Evolutionary conservation across 345 rosid genomes (phyloP).

Genomic region (Tarenaya hassleriana): DNA sequence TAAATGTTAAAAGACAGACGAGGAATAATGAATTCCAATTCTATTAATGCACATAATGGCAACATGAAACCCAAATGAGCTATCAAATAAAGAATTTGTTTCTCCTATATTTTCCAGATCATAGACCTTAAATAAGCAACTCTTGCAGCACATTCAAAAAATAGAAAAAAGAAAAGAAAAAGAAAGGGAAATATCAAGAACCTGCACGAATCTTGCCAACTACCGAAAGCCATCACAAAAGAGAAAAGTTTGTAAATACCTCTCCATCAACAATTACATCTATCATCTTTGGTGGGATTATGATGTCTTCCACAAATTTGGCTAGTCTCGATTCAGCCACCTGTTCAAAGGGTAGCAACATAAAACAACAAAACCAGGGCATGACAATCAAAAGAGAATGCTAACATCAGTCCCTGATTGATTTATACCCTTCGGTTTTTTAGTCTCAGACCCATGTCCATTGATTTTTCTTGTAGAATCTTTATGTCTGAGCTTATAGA

Average conservation of each 20-base stretch:
- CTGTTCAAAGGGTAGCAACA: slow-evolving; percentile 36
- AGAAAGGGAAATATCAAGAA: too few relatives aligned
- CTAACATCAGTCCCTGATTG: slow-evolving; percentile 6
- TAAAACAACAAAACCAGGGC: slow-evolving; percentile 2
- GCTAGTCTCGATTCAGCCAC: slow-evolving; percentile 95
- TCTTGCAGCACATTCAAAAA: too few relatives aligned
- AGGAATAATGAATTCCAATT: background rate
- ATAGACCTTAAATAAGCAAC: too few relatives aligned
- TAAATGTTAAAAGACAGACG: slow-evolving; percentile 2
- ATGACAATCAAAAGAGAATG: slow-evolving; percentile 16
- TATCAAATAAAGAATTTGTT: too few relatives aligned
- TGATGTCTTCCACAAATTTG: slow-evolving; percentile 93
- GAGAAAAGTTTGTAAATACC: too few relatives aligned
- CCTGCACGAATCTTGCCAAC: too few relatives aligned
- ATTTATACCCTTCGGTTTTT: slow-evolving; percentile 99
- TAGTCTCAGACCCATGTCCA: slow-evolving; percentile 98
- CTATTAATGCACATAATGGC: too few relatives aligned
- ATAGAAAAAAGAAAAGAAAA: too few relatives aligned
- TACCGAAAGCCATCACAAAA: too few relatives aligned
- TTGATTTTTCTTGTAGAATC: slow-evolving; percentile 94
- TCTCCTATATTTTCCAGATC: too few relatives aligned
- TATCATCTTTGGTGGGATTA: slow-evolving; percentile 93
- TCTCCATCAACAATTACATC: slow-evolving; percentile 97
- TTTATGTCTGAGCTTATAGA: slow-evolving; percentile 97
- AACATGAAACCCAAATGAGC: too few relatives aligned